phyloP scores from a whole-genome alignment of 352 stramenopile genomes.

The Phytophthora sp. region DNA sequence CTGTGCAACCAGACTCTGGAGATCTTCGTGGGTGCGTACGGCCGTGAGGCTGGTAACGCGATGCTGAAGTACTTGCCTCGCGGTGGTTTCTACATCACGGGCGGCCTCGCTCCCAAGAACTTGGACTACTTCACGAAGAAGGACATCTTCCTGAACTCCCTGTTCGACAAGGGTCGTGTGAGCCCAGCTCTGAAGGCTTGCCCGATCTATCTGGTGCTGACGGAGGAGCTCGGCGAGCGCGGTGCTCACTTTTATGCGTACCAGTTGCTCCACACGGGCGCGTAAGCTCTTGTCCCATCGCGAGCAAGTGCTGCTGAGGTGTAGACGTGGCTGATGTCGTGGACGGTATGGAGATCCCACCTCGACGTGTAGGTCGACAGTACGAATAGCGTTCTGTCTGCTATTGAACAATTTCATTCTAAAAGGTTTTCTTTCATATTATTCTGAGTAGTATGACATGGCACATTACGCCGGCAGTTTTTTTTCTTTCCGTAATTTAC shows the following conservation, averaged over 20 bases:
- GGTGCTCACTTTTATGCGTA: constrained; percentile 89
- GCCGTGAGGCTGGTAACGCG: constrained; percentile 92
- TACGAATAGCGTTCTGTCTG: constrained; percentile 29
- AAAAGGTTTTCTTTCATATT: constrained; percentile 28
- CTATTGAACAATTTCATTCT: constrained; percentile 29
- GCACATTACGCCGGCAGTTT: too few relatives aligned
- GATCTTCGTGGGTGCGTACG: constrained; percentile 96
- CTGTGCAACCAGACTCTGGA: constrained; percentile 90
- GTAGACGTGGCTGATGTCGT: constrained; percentile 27
- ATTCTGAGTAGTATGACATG: too few relatives aligned
- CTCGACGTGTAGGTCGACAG: constrained; percentile 12
- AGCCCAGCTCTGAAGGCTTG: constrained; percentile 70
- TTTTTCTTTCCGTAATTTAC: too few relatives aligned
- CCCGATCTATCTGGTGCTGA: constrained; percentile 89
- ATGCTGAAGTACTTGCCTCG: constrained; percentile 95
- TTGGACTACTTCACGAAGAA: constrained; percentile 90
- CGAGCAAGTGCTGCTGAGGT: constrained; percentile 24
- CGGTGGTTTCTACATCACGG: constrained; percentile 96
- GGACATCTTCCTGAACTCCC: constrained; percentile 71
- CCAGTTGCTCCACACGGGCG: constrained; percentile 64
- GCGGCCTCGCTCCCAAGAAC: constrained; percentile 96
- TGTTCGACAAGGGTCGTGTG: constrained; percentile 90
- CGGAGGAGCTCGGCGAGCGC: constrained; percentile 88
- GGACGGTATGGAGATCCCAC: not conserved
- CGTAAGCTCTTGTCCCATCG: constrained; percentile 32